phyloP scores from a whole-genome alignment of 139 green algal species.

The Closterium sp. region DNA sequence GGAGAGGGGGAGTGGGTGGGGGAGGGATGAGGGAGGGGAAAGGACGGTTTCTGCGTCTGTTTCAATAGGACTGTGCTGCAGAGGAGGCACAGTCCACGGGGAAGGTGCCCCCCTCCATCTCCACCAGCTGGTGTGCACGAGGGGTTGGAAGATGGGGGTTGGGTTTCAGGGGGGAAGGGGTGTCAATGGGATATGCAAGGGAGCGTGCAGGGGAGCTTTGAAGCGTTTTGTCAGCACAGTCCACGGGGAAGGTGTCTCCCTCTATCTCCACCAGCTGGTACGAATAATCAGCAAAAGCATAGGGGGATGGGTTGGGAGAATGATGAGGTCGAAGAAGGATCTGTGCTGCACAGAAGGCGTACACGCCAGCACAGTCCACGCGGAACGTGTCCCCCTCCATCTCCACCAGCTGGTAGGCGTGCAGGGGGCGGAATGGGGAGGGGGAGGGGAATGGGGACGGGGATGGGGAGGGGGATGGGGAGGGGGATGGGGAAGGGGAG shows the following conservation, averaged over 20 bases:
- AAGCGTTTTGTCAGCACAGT: constrained; percentile 74
- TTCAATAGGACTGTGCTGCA: constrained; percentile 57
- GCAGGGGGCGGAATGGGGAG: neutral
- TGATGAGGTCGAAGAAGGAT: constrained; percentile 64
- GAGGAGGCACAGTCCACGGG: constrained; percentile 72
- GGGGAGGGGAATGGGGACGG: too few species aligned
- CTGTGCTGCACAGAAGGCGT: constrained; percentile 57
- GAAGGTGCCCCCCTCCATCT: constrained; percentile 45
- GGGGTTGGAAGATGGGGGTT: too few species aligned
- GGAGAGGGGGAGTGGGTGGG: too few species aligned
- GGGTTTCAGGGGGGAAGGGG: too few species aligned
- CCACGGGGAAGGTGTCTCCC: constrained; percentile 53
- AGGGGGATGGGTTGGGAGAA: too few species aligned
- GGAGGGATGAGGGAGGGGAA: too few species aligned
- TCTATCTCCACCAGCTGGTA: constrained; percentile 4
- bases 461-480: too few species aligned
- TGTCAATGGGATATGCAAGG: too few species aligned
- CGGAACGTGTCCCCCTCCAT: constrained; percentile 63
- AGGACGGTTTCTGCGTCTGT: too few species aligned
- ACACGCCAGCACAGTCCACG: constrained; percentile 82
- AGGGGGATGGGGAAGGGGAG: neutral
- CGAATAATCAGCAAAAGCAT: too few species aligned
- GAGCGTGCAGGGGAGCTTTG: too few species aligned
- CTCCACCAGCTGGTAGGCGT: neutral
- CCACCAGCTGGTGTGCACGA: constrained; percentile 1